Evolutionary conservation across 495 filamentous ascomycete genomes (phyloP), one percentile per base, ranked within the genome.

Genomic region (Podospora fimiseda): DNA sequence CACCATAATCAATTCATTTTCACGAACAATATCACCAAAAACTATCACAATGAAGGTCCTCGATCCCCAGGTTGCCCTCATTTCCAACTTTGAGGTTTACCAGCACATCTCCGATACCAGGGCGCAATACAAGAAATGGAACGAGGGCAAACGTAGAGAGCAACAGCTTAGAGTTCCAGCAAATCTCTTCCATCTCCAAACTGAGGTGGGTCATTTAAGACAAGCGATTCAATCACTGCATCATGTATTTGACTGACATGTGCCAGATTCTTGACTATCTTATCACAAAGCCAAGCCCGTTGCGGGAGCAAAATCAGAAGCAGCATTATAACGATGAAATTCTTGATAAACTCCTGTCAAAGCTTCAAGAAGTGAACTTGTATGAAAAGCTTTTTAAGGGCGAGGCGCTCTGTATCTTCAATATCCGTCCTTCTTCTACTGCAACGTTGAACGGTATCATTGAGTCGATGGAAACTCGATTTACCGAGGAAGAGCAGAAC

Each of bases 31-130:
- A n/a, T n/a, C n/a, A n/a, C n/a, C n/a, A n/a, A n/a, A n/a, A n/a
- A n/a, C n/a, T n/a, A n/a, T n/a, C n/a, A n/a, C n/a, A n/a, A 78
- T 78, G 74, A 78, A 76, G 63, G 68, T 78, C 54, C 55, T 76
- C 43, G 73, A 76, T 56, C 58, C 72, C 1, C 73, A 78, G 48
- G 68, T 63, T 13, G 73, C 70, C 11, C 61, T 75, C 1, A 50
- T 78, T 49, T 67, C 74, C 51, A 78, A 78, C 56, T 69, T 70
- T 55, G 74, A 78, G 58, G 72, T 76, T 43, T 74, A 74, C 60
- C 63, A 68, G 45, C 73, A 74, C 57, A 56, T 78, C 45, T 51
- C 56, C n/a, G 66, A 78, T 40, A 60, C 57, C 21, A 66, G 70
- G 55, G 60, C 59, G 19, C 59, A 66, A 20, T 70, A 74, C 48